Conservation (phyloP, 164 flowering plant species). For the Dillenia turbinata region DNA sequence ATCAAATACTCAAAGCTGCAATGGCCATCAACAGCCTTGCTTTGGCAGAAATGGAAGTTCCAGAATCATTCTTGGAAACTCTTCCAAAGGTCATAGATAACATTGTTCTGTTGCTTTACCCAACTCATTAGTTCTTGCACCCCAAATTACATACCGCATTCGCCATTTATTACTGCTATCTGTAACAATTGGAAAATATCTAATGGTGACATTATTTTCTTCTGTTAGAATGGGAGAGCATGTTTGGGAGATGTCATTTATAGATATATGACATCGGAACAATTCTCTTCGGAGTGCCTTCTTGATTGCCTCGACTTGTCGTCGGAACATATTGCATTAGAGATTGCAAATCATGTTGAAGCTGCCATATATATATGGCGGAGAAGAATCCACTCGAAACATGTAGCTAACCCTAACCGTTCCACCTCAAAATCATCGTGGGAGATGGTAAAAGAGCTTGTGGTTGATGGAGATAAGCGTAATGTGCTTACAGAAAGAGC, state of each 20-base stretch:
- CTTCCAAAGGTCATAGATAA: conserved; percentile 75
- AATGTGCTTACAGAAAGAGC: conserved; percentile 86
- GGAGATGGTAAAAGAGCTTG: conserved; percentile 83
- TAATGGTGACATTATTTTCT: too few relatives aligned
- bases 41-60: conserved; percentile 93
- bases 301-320: conserved; percentile 91
- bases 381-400: conserved; percentile 45
- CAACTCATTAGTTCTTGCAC: too few relatives aligned
- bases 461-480: conserved; percentile 80
- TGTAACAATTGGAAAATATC: too few relatives aligned
- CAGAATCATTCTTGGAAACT: conserved; percentile 73
- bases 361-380: conserved; percentile 87
- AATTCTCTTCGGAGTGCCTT: conserved; percentile 89
- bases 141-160: too few relatives aligned
- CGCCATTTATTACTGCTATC: too few relatives aligned
- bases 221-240: conserved; percentile 75
- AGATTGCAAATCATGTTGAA: conserved; percentile 90
- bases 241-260: conserved; percentile 86
- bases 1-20: conserved; percentile 90
- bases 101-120: too few relatives aligned
- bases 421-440: conserved; percentile 74
- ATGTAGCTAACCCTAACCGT: conserved; percentile 33
- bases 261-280: conserved; percentile 83
- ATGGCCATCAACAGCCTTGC: conserved; percentile 76
- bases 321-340: conserved; percentile 79